Conservation (phyloP, 2,329 filamentous ascomycete genomes). For the Aspergillus hiratsukae region DNA sequence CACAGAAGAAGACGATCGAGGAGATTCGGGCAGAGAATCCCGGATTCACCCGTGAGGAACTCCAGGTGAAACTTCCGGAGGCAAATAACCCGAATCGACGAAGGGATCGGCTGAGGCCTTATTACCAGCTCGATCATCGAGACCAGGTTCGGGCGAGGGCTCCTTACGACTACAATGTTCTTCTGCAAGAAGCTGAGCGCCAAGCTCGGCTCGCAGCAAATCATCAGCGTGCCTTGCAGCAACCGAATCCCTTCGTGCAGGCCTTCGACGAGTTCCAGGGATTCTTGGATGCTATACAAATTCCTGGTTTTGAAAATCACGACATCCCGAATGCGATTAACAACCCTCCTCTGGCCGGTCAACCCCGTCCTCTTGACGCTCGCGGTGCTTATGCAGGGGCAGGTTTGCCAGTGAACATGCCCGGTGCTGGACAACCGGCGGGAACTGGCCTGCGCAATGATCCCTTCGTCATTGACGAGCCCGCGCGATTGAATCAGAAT, state of each 20-base stretch:
- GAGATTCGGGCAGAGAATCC: conserved; percentile 23
- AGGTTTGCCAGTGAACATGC: neutral
- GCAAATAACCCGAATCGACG: neutral
- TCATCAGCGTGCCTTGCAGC: neutral
- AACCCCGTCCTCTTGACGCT: neutral
- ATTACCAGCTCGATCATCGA: neutral
- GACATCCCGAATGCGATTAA: neutral
- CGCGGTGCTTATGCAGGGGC: neutral
- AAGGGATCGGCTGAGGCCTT: neutral
- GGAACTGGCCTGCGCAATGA: neutral
- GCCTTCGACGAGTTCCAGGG: neutral
- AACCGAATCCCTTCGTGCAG: neutral
- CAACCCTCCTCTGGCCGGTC: neutral
- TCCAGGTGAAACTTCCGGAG: conserved; percentile 11
- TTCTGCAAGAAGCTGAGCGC: neutral
- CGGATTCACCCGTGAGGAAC: conserved; percentile 15
- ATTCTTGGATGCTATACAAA: neutral
- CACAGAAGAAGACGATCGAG: conserved; percentile 25
- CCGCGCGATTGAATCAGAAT: neutral
- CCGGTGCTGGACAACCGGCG: neutral
- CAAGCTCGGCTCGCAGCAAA: neutral
- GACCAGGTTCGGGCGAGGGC: neutral
- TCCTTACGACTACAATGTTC: neutral
- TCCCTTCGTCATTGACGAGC: neutral
- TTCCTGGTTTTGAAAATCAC: neutral